Percentiles rank a stretch among this genome's conserved stretches.
These are phyloP conservation scores for Kodamaea arcana DNA, from an alignment of 1,139 yeast genomes.

Conservation along the genomic window DNA sequence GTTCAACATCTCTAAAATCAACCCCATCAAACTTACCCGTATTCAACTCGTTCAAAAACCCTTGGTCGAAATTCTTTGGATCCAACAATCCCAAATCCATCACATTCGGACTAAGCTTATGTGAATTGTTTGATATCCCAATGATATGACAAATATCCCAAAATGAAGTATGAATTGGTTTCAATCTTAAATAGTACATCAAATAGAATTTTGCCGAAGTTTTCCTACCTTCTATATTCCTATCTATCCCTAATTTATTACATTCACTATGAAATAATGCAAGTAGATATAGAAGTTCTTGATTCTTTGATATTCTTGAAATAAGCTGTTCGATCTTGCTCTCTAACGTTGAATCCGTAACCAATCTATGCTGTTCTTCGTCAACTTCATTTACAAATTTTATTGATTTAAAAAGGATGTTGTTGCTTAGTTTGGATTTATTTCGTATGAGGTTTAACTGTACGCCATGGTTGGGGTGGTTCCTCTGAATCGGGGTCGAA, in stretches of 20 bases:
- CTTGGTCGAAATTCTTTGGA: constrained; percentile 31
- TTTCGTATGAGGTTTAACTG: not conserved
- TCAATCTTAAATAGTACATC: constrained; percentile 14
- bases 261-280: constrained; percentile 33
- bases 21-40: constrained; percentile 23
- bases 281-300: constrained; percentile 30
- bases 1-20: constrained; percentile 21
- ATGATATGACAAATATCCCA: constrained; percentile 35
- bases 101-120: constrained; percentile 23
- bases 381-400: constrained; percentile 31
- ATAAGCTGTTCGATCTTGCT: constrained; percentile 24
- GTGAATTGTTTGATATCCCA: constrained; percentile 32
- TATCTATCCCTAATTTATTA: constrained; percentile 26
- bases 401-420: constrained; percentile 11
- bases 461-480: no score
- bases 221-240: constrained; percentile 7
- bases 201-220: constrained; percentile 7
- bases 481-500: no score
- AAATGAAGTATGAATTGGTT: constrained; percentile 34
- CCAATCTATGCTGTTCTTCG: constrained; percentile 18
- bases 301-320: constrained; percentile 21
- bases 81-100: constrained; percentile 36
- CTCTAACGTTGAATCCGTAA: constrained; percentile 16
- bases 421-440: constrained; percentile 1
- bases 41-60: constrained; percentile 23